Percentiles rank a stretch among this genome's conserved stretches.
Evolutionary conservation across 192 early-diverging fungal species (phyloP).

Genomic region (Bifiguratus adelaidae): DNA sequence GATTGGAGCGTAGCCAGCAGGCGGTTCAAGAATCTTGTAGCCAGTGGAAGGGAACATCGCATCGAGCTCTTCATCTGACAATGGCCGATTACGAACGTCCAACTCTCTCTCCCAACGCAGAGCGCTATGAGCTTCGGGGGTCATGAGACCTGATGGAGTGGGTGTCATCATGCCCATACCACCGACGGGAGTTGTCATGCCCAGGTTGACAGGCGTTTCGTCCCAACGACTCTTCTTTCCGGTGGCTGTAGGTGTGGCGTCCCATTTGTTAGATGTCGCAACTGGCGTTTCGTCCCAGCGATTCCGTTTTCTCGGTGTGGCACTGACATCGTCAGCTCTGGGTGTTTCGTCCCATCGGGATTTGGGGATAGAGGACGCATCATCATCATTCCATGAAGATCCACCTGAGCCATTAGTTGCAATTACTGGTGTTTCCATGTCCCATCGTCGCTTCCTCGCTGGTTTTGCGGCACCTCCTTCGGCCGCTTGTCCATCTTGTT

Average conservation of each 20-base stretch:
- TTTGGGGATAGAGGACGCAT: constrained; percentile 25
- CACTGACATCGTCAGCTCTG: constrained; percentile 20
- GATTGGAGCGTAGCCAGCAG: constrained; percentile 80
- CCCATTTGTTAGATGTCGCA: constrained; percentile 44
- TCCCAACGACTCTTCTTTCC: constrained; percentile 91
- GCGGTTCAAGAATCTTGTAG: constrained; percentile 88
- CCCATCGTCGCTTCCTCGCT: constrained; percentile 71
- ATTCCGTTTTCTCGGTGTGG: constrained; percentile 45
- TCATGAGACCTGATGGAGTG: constrained; percentile 59
- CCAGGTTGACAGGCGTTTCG: constrained; percentile 72
- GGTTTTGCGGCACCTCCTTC: constrained; percentile 11
- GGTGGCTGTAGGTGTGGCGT: constrained; percentile 60
- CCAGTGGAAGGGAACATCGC: constrained; percentile 84
- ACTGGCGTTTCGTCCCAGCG: constrained; percentile 79
- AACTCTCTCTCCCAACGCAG: constrained; percentile 70
- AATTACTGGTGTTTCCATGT: constrained; percentile 43
- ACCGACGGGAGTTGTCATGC: constrained; percentile 67
- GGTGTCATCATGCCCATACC: constrained; percentile 71
- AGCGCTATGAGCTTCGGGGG: constrained; percentile 67
- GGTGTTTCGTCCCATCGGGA: constrained; percentile 79
- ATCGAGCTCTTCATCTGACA: constrained; percentile 94
- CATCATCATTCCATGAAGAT: constrained; percentile 44
- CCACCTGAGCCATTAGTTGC: constrained; percentile 24
- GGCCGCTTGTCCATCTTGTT: constrained; percentile 24
- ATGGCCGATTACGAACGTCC: constrained; percentile 75